phyloP scores from a whole-genome alignment of 2,329 filamentous ascomycete genomes.

The Didymella lethalis region DNA sequence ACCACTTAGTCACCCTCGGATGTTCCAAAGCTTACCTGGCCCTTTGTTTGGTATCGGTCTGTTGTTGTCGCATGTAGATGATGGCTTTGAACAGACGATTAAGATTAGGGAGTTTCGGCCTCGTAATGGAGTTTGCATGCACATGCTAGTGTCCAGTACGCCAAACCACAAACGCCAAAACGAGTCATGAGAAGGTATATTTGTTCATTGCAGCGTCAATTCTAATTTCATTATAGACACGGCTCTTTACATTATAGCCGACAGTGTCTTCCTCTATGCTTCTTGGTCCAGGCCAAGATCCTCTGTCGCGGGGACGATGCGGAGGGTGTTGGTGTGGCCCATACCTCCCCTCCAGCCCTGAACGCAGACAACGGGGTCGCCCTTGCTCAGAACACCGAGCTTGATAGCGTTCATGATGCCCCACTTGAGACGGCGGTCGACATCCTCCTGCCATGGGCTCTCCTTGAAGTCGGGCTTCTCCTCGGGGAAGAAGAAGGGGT shows the following conservation, averaged over 20 bases:
- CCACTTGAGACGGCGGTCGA: constrained; percentile 97
- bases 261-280: constrained; percentile 43
- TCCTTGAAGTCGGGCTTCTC: constrained; percentile 92
- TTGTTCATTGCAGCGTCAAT: constrained; percentile 21
- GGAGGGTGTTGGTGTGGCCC: constrained; percentile 85
- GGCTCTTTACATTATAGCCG: constrained; percentile 22
- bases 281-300: constrained; percentile 60
- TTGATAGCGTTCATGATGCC: constrained; percentile 86
- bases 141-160: constrained; percentile 34
- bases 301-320: constrained; percentile 60
- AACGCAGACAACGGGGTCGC: constrained; percentile 81
- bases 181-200: constrained; percentile 36
- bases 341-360: constrained; percentile 92
- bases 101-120: constrained; percentile 7
- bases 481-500: constrained; percentile 94
- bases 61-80: constrained; percentile 3
- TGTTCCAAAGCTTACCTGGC: constrained; percentile 2
- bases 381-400: constrained; percentile 76
- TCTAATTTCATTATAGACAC: constrained; percentile 23
- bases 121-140: constrained; percentile 24
- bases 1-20: constrained; percentile 15
- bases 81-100: neutral
- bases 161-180: constrained; percentile 33
- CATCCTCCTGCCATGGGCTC: constrained; percentile 98
- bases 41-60: constrained; percentile 6